Conservation (phyloP, 2,329 filamentous ascomycete genomes). For the Tolypocladium nubicola region DNA sequence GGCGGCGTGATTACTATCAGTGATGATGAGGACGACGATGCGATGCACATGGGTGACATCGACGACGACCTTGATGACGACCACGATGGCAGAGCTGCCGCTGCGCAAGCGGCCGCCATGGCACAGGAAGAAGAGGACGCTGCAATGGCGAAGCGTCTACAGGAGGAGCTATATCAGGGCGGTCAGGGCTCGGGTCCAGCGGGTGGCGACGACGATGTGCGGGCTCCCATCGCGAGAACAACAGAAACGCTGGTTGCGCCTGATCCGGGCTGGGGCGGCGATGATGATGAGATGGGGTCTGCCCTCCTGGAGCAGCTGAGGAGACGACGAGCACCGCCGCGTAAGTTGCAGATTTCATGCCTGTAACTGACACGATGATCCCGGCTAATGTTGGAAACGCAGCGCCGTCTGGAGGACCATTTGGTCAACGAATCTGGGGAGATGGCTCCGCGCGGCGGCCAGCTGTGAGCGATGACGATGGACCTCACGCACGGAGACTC, state of each 20-base stretch:
- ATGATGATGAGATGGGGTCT: conserved; percentile 38
- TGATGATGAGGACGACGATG: conserved; percentile 56
- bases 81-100: conserved; percentile 27
- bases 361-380: background rate
- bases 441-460: conserved; percentile 12
- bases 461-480: conserved; percentile 31
- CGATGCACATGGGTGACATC: conserved; percentile 7
- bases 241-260: conserved; percentile 86
- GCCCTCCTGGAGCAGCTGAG: conserved; percentile 58
- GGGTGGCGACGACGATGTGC: conserved; percentile 47
- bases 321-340: conserved; percentile 23
- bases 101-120: conserved; percentile 27
- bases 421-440: conserved; percentile 28
- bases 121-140: conserved; percentile 77
- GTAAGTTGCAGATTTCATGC: conserved; percentile 12
- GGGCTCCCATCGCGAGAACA: conserved; percentile 83
- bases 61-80: conserved; percentile 22
- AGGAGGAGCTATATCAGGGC: conserved; percentile 77
- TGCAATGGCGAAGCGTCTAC: conserved; percentile 80
- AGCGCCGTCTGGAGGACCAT: conserved; percentile 20
- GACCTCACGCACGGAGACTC: conserved; percentile 62
- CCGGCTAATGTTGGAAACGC: background rate
- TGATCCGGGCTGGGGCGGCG: conserved; percentile 32
- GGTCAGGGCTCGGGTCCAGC: conserved; percentile 28
- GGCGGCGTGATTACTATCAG: conserved; percentile 57